A percentile compares a stretch with the other conserved stretches of the same genome.
Evolutionary conservation across 768 basidiomycete species (phyloP).

Genomic region (Tulasnella sp.): DNA sequence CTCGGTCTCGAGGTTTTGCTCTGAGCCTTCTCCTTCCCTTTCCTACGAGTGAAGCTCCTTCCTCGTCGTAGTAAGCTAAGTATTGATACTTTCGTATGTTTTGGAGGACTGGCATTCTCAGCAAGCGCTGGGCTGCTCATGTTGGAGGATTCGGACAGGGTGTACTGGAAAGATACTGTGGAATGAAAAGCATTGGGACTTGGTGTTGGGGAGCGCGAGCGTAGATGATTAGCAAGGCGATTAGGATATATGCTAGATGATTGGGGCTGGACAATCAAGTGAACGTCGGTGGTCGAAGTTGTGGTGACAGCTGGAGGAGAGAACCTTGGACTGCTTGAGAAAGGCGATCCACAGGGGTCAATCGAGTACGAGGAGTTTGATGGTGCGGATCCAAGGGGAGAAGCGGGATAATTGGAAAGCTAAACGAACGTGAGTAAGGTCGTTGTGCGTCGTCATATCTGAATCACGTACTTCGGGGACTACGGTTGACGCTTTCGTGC

Average conservation of each 20-base stretch:
- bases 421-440: too few relatives aligned
- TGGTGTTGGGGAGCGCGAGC: neutral
- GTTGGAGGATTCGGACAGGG: neutral
- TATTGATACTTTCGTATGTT: neutral
- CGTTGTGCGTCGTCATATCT: too few relatives aligned
- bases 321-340: too few relatives aligned
- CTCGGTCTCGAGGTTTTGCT: neutral
- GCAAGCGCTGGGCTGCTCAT: neutral
- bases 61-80: neutral
- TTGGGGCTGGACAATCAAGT: too few relatives aligned
- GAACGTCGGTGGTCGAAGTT: too few relatives aligned
- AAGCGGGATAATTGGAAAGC: too few relatives aligned
- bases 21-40: neutral
- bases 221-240: neutral
- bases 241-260: neutral
- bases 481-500: too few relatives aligned
- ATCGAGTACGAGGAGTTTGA: too few relatives aligned
- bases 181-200: constrained; percentile 7
- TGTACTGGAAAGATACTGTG: neutral
- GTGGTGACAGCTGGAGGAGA: too few relatives aligned
- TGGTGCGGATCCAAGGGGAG: too few relatives aligned
- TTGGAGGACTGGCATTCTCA: neutral
- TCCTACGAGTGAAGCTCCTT: neutral
- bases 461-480: too few relatives aligned
- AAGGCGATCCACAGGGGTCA: too few relatives aligned